phyloP scores from a whole-genome alignment of 31 red algal species.

The Asparagopsis taxiformis region DNA sequence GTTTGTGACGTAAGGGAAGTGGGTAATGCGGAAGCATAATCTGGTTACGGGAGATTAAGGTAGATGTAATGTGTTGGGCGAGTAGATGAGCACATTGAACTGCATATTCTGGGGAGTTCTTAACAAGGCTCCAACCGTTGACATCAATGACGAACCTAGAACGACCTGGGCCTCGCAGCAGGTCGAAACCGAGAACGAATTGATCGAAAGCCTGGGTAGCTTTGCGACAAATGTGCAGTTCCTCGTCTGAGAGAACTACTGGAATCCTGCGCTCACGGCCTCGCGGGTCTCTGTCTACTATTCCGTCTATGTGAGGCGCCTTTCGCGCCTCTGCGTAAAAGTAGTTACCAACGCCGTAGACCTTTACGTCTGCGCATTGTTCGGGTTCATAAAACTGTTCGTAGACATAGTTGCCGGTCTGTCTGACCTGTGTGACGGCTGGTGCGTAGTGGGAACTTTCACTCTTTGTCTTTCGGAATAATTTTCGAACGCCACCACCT shows the following conservation, averaged over 20 bases:
- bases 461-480: conserved; percentile 79
- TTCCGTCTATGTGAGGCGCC: conserved; percentile 80
- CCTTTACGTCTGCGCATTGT: conserved; percentile 78
- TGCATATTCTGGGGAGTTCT: conserved; percentile 40
- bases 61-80: conserved; percentile 14
- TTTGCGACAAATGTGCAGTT: conserved; percentile 41
- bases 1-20: neutral
- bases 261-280: conserved; percentile 56
- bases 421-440: conserved; percentile 30
- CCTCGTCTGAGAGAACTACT: conserved; percentile 49
- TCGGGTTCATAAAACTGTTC: conserved; percentile 77
- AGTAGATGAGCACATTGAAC: conserved; percentile 15
- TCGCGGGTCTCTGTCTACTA: conserved; percentile 61
- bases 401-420: conserved; percentile 77
- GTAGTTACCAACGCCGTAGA: conserved; percentile 79
- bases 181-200: conserved; percentile 93
- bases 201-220: conserved; percentile 76
- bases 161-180: conserved; percentile 58
- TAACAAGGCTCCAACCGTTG: conserved; percentile 98
- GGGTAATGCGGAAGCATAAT: neutral
- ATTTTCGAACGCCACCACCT: conserved; percentile 67
- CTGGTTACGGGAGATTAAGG: neutral
- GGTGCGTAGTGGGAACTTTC: conserved; percentile 42
- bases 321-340: conserved; percentile 86
- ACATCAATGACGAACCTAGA: conserved; percentile 86